Evolutionary conservation across 495 filamentous ascomycete genomes (phyloP), one percentile per base, ranked within the genome.

Genomic region (Hyaloscypha hepaticicola): DNA sequence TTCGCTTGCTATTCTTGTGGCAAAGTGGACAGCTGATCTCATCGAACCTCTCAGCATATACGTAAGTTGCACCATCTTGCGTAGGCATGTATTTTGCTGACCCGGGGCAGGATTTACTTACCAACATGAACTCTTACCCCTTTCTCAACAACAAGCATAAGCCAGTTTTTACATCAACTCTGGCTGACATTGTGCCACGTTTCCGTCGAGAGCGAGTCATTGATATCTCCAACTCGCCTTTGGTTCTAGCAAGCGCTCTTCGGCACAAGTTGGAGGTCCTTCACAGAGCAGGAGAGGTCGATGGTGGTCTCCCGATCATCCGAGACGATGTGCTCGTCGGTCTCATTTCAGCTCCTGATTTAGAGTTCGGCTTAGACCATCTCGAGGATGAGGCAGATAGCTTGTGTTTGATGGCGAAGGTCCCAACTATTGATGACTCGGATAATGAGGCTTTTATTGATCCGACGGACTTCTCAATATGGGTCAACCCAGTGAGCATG

Each of bases 21-120:
- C 93, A 48, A 99, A 99, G 76, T 99, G 95, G 95, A 97, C 94
- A 0, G 95, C 95, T 0, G 95, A 98, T 74, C 94, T 94, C 9
- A 82, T 99, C 45, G 95, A 99, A 73, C 95, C 95, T 52, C 82
- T 91, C 45, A 96, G 91, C 74, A 98, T 99, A 64, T 99, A 99
- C 68, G 89, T 90, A 79, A 74, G 86, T 76, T 2, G 22, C 14
- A 27, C 34, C 28, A 31, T 27, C 27, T 3, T 34, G 6, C 22
- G 2, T 3, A 33, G 22, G 12, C 8, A 5, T 25, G 56, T 61
- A 45, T n/a, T 51, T 21, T 24, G 28, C 45, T 55, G 24, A 52
- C n/a, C 8, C 3, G 9, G 26, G 11, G 26, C 61, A 90, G 87
- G 93, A 98, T 73, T 82, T 99, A 19, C 81, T 99, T 28, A 97